Evolutionary conservation across 768 basidiomycete species (phyloP).

Genomic region (Trametes cingulata): DNA sequence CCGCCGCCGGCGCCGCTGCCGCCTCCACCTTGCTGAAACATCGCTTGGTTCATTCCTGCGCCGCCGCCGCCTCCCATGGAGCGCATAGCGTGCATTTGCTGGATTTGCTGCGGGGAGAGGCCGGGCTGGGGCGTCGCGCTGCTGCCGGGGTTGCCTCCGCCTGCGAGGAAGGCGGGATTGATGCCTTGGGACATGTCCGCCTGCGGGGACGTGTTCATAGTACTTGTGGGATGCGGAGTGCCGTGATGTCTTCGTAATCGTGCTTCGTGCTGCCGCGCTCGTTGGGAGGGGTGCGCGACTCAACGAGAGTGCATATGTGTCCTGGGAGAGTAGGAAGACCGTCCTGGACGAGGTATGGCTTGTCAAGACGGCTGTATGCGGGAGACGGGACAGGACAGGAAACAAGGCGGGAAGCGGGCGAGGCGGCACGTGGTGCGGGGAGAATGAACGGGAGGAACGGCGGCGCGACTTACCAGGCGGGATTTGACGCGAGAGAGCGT

Average conservation of each 20-base stretch:
- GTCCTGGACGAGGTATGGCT: not conserved
- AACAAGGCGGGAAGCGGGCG: too few species aligned
- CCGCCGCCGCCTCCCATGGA: conserved; percentile 13
- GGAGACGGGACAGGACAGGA: too few species aligned
- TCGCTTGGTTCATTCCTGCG: conserved; percentile 17
- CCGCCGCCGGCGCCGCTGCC: conserved; percentile 11
- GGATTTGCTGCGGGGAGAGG: conserved; percentile 20
- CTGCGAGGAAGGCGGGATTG: conserved; percentile 26
- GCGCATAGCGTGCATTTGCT: conserved; percentile 25
- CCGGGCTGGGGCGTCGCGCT: conserved; percentile 1
- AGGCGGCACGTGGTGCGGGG: not conserved
- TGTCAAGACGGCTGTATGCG: too few species aligned
- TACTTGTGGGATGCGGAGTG: too few species aligned
- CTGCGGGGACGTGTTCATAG: conserved; percentile 17
- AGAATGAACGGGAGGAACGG: not conserved
- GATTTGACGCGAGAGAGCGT: not conserved
- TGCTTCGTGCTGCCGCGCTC: not conserved
- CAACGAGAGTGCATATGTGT: not conserved
- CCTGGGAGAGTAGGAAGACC: not conserved
- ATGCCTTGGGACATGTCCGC: conserved; percentile 22
- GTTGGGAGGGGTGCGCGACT: not conserved
- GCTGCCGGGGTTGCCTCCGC: not conserved
- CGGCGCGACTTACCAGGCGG: conserved; percentile 1
- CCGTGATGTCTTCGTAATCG: too few species aligned
- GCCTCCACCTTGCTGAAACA: conserved; percentile 18